phyloP scores from a whole-genome alignment of 148 eudicot genomes.

The Rhododendron molle region DNA sequence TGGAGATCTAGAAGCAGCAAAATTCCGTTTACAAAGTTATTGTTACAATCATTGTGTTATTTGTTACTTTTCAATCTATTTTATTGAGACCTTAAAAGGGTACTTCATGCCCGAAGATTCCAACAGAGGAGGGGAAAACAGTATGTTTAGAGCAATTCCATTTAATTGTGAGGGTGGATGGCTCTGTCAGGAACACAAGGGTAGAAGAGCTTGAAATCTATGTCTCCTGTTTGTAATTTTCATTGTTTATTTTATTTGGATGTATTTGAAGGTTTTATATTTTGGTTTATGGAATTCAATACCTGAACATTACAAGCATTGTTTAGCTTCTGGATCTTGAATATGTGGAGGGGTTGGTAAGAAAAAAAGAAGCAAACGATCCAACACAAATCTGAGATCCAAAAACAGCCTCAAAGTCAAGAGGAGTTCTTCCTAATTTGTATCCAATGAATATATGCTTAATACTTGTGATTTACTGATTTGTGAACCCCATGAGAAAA shows the following conservation, averaged over 20 bases:
- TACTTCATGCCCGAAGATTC: conserved; percentile 3
- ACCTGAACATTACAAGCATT: neutral
- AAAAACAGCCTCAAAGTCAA: neutral
- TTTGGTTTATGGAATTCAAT: neutral
- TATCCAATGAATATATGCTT: neutral
- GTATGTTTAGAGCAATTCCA: neutral
- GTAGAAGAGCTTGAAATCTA: neutral
- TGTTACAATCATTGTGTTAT: neutral
- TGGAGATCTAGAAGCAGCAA: conserved; percentile 23
- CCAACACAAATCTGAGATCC: neutral
- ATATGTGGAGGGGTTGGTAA: neutral
- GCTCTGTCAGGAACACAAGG: conserved; percentile 7
- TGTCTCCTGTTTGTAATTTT: conserved; percentile 3
- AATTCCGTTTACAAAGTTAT: neutral
- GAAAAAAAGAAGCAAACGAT: neutral
- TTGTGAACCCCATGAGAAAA: neutral
- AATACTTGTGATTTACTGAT: neutral
- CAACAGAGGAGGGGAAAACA: conserved; percentile 1
- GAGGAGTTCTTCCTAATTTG: neutral
- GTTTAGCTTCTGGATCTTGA: neutral
- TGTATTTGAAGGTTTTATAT: conserved; percentile 1
- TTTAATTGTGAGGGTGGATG: neutral
- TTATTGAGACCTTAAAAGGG: neutral
- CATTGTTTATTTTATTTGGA: neutral
- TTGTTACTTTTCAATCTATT: neutral